phyloP scores from a whole-genome alignment of 2,329 filamentous ascomycete species.

The Aspergillus tamarii region DNA sequence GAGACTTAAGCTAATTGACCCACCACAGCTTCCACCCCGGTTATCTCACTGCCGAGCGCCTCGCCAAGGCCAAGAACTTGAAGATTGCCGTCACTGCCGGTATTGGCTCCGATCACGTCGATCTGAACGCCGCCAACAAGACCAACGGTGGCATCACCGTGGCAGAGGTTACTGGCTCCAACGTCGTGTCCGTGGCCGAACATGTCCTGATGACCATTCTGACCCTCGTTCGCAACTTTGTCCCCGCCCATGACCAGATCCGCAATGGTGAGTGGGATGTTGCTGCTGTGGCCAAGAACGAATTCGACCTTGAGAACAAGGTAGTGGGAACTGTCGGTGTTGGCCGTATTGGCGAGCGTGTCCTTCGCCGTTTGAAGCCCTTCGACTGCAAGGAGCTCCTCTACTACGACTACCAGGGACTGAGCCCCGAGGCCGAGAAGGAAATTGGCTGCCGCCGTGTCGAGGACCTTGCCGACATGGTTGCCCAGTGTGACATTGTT shows the following conservation, averaged over 20 bases:
- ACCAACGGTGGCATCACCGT: conserved; percentile 98
- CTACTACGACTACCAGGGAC: conserved; percentile 99
- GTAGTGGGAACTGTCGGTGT: conserved; percentile 97
- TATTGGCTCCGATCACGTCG: conserved; percentile 98
- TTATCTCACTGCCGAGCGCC: conserved; percentile 93
- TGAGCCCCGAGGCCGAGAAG: conserved; percentile 81
- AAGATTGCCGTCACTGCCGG: conserved; percentile 96
- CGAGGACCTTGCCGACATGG: conserved; percentile 86
- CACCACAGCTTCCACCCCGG: conserved; percentile 85
- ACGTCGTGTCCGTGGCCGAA: conserved; percentile 97
- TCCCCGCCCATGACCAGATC: conserved; percentile 94
- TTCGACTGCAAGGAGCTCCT: conserved; percentile 99
- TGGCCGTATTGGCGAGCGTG: conserved; percentile 96
- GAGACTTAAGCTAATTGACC: not conserved
- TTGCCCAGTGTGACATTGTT: conserved; percentile 92
- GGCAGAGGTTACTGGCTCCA: conserved; percentile 95
- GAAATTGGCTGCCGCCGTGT: conserved; percentile 95
- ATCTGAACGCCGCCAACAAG: conserved; percentile 95
- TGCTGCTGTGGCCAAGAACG: conserved; percentile 93
- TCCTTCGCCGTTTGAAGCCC: conserved; percentile 90
- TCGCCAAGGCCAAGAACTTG: conserved; percentile 97
- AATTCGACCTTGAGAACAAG: conserved; percentile 97
- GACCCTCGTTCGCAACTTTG: conserved; percentile 93
- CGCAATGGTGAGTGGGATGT: conserved; percentile 91
- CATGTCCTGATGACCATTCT: conserved; percentile 99